A percentile compares a stretch with the other conserved stretches of the same genome.
Evolutionary conservation across 352 stramenopile species (phyloP).

Genomic region (Albugo laibachii): DNA sequence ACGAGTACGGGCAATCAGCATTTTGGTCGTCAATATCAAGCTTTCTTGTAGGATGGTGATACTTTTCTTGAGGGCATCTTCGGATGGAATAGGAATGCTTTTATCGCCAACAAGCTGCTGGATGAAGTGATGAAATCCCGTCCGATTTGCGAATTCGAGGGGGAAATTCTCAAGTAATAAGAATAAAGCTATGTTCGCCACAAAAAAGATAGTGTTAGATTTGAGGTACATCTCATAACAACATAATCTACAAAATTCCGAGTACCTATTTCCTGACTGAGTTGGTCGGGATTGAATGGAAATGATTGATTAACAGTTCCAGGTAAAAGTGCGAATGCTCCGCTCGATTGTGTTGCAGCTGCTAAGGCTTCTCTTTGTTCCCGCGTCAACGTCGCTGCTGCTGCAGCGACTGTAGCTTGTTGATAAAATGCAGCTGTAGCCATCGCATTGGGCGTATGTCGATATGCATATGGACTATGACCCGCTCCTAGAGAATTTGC

Average conservation of each 20-base stretch:
- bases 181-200: slow-evolving; percentile 20
- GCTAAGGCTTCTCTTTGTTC: slow-evolving; percentile 18
- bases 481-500: slow-evolving; percentile 5
- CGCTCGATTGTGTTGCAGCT: slow-evolving; percentile 4
- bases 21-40: slow-evolving; percentile 44
- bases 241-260: background rate
- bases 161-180: slow-evolving; percentile 54
- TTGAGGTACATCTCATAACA: background rate
- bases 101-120: slow-evolving; percentile 48
- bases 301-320: slow-evolving; percentile 1
- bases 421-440: background rate
- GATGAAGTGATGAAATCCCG: slow-evolving; percentile 51
- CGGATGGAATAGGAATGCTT: slow-evolving; percentile 26
- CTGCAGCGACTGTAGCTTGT: slow-evolving; percentile 1
- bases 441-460: too few species aligned
- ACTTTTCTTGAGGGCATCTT: slow-evolving; percentile 35
- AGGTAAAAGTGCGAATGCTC: slow-evolving; percentile 3
- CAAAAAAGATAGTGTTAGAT: background rate
- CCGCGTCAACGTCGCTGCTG: slow-evolving; percentile 11
- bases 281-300: slow-evolving; percentile 29
- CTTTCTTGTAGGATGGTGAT: slow-evolving; percentile 50
- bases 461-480: too few species aligned
- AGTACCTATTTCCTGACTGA: slow-evolving; percentile 42
- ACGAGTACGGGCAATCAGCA: slow-evolving; percentile 24
- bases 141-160: slow-evolving; percentile 27